Evolutionary conservation across 257 asterid genomes (phyloP).

Genomic region (Penstemon barbatus): DNA sequence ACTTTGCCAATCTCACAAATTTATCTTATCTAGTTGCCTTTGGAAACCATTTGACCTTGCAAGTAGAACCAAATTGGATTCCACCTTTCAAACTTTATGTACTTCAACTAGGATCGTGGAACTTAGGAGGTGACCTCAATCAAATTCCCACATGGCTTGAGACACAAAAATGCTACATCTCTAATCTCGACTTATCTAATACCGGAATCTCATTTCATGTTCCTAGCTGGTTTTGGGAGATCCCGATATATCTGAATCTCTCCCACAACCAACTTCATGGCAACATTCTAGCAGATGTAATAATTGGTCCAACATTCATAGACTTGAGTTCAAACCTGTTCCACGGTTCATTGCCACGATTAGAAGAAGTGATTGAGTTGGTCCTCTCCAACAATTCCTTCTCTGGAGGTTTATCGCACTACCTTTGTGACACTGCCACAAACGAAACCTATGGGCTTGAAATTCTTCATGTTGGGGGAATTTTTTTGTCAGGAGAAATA

Average conservation of each 20-base stretch:
- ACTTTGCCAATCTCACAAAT: constrained; percentile 37
- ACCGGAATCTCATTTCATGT: too few relatives aligned
- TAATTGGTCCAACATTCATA: background rate
- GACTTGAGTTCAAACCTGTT: constrained; percentile 37
- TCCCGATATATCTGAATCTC: too few relatives aligned
- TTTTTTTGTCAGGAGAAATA: constrained; percentile 30
- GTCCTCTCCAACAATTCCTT: constrained; percentile 42
- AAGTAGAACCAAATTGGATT: constrained; percentile 33
- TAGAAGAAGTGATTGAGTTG: background rate
- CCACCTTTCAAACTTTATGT: background rate
- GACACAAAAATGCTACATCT: constrained; percentile 18
- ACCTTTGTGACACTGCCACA: constrained; percentile 27
- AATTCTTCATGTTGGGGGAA: constrained; percentile 32
- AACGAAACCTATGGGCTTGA: background rate
- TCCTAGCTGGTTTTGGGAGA: too few relatives aligned
- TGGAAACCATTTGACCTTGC: constrained; percentile 27
- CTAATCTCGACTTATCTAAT: too few relatives aligned
- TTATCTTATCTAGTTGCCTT: constrained; percentile 21
- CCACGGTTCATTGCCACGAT: constrained; percentile 35
- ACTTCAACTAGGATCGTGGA: constrained; percentile 25
- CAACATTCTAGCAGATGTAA: constrained; percentile 13
- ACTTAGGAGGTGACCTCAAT: constrained; percentile 21
- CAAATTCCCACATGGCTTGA: constrained; percentile 36
- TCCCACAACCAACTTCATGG: constrained; percentile 36
- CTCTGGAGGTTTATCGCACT: constrained; percentile 28